These are phyloP conservation scores for Liquidambar formosana DNA, from an alignment of 164 flowering plant species.

Conservation along the genomic window DNA sequence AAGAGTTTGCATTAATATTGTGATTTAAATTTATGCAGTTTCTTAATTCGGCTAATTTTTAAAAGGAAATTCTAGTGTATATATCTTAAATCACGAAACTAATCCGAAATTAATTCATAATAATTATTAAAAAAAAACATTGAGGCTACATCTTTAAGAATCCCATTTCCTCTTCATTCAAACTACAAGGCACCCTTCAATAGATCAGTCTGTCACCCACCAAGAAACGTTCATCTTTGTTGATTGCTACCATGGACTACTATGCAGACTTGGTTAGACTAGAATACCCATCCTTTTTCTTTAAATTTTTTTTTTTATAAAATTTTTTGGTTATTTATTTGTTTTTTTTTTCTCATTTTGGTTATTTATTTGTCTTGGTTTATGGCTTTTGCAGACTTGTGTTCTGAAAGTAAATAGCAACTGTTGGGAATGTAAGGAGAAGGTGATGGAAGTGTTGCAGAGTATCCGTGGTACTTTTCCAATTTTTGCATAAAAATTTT, in stretches of 20 bases:
- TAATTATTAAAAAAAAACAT: background rate
- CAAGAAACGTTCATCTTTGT: too few relatives aligned
- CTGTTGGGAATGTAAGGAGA: conserved; percentile 12
- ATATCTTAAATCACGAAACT: background rate
- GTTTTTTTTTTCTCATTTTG: too few relatives aligned
- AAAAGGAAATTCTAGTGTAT: background rate
- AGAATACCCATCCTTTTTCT: background rate
- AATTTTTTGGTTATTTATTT: too few relatives aligned
- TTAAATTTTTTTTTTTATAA: background rate
- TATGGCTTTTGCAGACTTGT: conserved; percentile 13
- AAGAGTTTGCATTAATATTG: background rate
- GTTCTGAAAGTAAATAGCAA: conserved; percentile 14
- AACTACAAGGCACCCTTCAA: background rate
- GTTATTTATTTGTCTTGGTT: background rate
- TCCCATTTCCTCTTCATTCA: background rate
- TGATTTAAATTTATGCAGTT: background rate
- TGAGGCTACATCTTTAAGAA: background rate
- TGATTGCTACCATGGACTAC: background rate
- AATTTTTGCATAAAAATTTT: background rate
- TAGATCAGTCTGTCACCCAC: background rate
- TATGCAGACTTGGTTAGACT: background rate
- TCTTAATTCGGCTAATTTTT: background rate
- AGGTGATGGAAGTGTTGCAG: conserved; percentile 6
- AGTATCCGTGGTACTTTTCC: conserved; percentile 10
- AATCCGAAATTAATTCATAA: background rate